phyloP scores from a whole-genome alignment of 2,329 filamentous ascomycete species.

The Aspergillus fumigatiaffinis region DNA sequence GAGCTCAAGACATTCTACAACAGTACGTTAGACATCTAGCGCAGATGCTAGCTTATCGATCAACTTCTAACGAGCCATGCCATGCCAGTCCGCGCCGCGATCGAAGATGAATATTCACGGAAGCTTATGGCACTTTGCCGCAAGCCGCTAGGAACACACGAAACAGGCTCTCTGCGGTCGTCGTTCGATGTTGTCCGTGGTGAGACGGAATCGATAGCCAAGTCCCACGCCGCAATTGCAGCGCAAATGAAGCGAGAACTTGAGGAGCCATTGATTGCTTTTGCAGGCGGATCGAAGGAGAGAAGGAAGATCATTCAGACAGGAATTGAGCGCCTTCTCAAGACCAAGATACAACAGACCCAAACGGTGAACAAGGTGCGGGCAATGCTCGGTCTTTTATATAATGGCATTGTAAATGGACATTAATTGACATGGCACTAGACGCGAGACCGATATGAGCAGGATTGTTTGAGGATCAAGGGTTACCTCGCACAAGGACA shows the following conservation, averaged over 20 bases:
- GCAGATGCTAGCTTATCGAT: neutral
- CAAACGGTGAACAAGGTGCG: constrained; percentile 82
- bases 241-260: constrained; percentile 93
- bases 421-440: constrained; percentile 31
- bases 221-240: constrained; percentile 86
- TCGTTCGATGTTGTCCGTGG: constrained; percentile 84
- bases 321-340: constrained; percentile 89
- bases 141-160: constrained; percentile 84
- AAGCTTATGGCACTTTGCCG: constrained; percentile 82
- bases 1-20: constrained; percentile 89
- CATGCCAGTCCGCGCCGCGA: constrained; percentile 82
- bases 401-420: neutral
- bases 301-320: constrained; percentile 92
- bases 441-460: constrained; percentile 91
- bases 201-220: constrained; percentile 90
- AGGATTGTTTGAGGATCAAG: constrained; percentile 97
- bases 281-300: constrained; percentile 93
- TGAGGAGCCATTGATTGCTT: constrained; percentile 88
- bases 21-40: constrained; percentile 48
- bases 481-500: constrained; percentile 97
- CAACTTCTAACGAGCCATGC: constrained; percentile 10
- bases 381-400: constrained; percentile 15
- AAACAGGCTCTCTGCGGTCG: constrained; percentile 74
- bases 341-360: constrained; percentile 89
- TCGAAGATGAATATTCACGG: constrained; percentile 93